Evolutionary conservation across 371 early-diverging fungal species (phyloP), one percentile per base, ranked within the genome.

Genomic region (Mucor ambiguus): DNA sequence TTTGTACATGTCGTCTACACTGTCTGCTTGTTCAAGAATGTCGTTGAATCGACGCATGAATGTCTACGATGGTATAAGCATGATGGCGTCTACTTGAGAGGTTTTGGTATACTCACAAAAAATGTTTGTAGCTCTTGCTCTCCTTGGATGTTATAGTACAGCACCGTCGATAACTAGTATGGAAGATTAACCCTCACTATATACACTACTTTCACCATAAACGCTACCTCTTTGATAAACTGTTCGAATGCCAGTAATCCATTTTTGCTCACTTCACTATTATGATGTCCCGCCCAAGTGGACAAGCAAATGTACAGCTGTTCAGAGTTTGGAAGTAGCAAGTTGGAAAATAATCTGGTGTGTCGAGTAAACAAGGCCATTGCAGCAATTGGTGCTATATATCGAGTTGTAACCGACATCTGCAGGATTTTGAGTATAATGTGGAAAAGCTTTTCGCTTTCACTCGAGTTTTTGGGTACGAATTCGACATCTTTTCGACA

Each of bases 321-420:
- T 18, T 73, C 73, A 26, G 79, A 78, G 33, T 87, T 83, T 0
- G 73, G 64, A 24, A 84, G 66, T 18, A 91, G 33, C 1, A 74
- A 61, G 8, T 66, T 52, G 7, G 75, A 67, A 67, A 93, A 90
- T 1, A 86, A 32, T 7, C 59, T 41, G 3, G 80, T 74, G 56
- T 91, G 89, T 18, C 87, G 72, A 1, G 67, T 64, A 37, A 93
- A 76, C 8, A 93, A 63, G 7, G 78, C 70, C 44, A 91, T 43
- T 1, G 87, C 91, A 52, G 90, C 89, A 82, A 72, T 48, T 7
- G 58, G 52, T 24, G 60, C 29, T 8, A 35, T 30, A 49, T 58
- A 72, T 28, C 72, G 48, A 24, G 9, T 46, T n/a, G 56, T 6
- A 1, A 46, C 54, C 32, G n/a, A 20, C 22, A 35, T 59, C 0